Base-by-base conservation (phyloP, 495 filamentous ascomycete species). In the Penicillium coffeae region DNA sequence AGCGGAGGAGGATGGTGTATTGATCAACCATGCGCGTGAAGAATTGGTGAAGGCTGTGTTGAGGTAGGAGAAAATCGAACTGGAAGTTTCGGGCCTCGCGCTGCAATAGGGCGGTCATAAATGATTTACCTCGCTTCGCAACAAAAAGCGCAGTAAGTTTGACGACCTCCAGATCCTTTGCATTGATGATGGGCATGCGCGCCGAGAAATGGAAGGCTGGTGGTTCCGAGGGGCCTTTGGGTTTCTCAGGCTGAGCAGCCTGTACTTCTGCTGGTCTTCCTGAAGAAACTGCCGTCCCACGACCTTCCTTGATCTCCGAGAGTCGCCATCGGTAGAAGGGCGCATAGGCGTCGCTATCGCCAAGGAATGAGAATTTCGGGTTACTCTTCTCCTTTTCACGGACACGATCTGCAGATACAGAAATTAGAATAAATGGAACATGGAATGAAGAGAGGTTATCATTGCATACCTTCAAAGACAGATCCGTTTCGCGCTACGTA, bases 121-220 rank as follows among this genome's bases (percentile, higher is more conserved):
- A 98, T 16, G 82, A 82, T 51, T 91, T 84, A 4, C 93, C 94
- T 65, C 92, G 88, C 65, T 88, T 89, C 36, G 94, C 93, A 51
- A 90, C 88, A 68, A 88, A 95, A 32, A 94, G 69, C 20, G 93
- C 94, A 21, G 93, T 96, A 58, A 95, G 73, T 54, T 85, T 84
- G 49, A 98, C 83, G 46, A 97, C 85, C 50, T 97, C 94, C 51
- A 97, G 75, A 79, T 98, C 93, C 69, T 93, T 85, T 51, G 94
- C 89, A 71, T 81, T 91, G 71, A 97, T 96, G 58, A 88, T 95
- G 51, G 93, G 93, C 90, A 97, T 96, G 60, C 91, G 85, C 49
- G 93, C 92, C 41, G 88, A 95, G 72, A 97, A 98, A 56, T 88
- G 80, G 62, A 95, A 97, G 56, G 90, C 82, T 25, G 89, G 80